phyloP scores from a whole-genome alignment of 768 basidiomycete species.

The Leccinum uliginosum region DNA sequence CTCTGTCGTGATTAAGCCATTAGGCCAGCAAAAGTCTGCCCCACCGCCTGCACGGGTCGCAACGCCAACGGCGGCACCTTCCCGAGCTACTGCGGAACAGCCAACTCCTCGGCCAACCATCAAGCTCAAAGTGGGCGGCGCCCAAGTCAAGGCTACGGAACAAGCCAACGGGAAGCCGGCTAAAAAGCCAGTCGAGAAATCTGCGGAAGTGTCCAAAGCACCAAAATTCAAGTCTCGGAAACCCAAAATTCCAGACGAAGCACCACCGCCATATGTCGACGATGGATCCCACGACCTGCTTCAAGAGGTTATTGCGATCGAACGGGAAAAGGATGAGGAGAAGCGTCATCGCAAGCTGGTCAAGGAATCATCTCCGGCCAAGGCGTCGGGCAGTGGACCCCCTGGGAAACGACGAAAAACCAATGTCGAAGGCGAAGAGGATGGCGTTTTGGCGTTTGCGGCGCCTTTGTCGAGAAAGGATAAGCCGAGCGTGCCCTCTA shows the following conservation, averaged over 20 bases:
- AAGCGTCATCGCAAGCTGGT: constrained; percentile 41
- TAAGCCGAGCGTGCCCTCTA: constrained; percentile 27
- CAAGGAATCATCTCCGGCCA: constrained; percentile 34
- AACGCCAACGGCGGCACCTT: constrained; percentile 15
- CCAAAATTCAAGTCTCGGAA: constrained; percentile 41
- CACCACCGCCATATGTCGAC: constrained; percentile 66
- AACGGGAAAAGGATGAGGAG: constrained; percentile 58
- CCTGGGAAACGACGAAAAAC: constrained; percentile 58
- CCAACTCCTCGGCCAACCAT: constrained; percentile 51
- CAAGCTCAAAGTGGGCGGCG: constrained; percentile 59
- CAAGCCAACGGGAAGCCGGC: constrained; percentile 27
- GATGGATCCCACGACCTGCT: constrained; percentile 80
- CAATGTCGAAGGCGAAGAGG: constrained; percentile 42
- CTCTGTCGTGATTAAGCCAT: constrained; percentile 22
- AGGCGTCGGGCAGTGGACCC: constrained; percentile 35
- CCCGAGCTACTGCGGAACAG: constrained; percentile 20
- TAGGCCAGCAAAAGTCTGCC: constrained; percentile 17
- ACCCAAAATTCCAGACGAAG: constrained; percentile 40
- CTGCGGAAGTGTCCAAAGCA: constrained; percentile 31
- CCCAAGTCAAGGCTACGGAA: constrained; percentile 33
- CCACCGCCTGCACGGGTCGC: constrained; percentile 9
- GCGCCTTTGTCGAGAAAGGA: constrained; percentile 56
- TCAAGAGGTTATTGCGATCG: constrained; percentile 79
- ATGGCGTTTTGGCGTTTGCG: constrained; percentile 60
- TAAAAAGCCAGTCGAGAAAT: constrained; percentile 23